phyloP scores from a whole-genome alignment of 306 rosid species.

The Begonia loranthoides region DNA sequence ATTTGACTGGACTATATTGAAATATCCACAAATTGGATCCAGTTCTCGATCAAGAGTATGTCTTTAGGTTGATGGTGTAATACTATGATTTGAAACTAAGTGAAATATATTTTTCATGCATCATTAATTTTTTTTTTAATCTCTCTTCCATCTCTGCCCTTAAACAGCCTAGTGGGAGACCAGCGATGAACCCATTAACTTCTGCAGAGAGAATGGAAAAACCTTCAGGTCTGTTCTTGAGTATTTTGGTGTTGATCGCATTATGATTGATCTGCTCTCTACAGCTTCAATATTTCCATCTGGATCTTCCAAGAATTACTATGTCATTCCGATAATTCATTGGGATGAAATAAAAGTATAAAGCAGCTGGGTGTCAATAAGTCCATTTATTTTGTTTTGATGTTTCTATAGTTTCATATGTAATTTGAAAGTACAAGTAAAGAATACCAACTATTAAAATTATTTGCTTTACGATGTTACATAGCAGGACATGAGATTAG shows the following conservation, averaged over 20 bases:
- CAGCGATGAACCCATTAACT: conserved; percentile 53
- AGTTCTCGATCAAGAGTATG: conserved; percentile 66
- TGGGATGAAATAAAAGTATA: not conserved
- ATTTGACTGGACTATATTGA: conserved; percentile 92
- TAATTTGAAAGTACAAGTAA: conserved; percentile 4
- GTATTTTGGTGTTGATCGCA: too few species aligned
- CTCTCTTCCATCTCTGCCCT: conserved; percentile 6
- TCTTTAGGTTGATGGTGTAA: not conserved
- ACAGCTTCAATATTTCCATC: too few species aligned
- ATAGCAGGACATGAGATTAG: conserved; percentile 58
- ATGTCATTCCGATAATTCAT: too few species aligned
- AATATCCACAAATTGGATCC: conserved; percentile 92
- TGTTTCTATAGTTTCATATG: not conserved
- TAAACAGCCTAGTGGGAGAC: conserved; percentile 60
- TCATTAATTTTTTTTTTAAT: too few species aligned
- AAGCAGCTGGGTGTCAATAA: too few species aligned
- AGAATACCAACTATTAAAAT: not conserved
- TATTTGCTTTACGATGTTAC: conserved; percentile 3
- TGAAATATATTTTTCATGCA: too few species aligned
- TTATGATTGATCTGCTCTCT: too few species aligned
- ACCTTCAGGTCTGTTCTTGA: conserved; percentile 53
- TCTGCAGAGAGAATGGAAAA: conserved; percentile 54
- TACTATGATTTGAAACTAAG: too few species aligned
- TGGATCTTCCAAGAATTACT: too few species aligned
- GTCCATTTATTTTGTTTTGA: too few species aligned